Evolutionary conservation across 495 filamentous ascomycete species (phyloP), one percentile per base, ranked within the genome.

Genomic region (Penicillium simplicissimum): DNA sequence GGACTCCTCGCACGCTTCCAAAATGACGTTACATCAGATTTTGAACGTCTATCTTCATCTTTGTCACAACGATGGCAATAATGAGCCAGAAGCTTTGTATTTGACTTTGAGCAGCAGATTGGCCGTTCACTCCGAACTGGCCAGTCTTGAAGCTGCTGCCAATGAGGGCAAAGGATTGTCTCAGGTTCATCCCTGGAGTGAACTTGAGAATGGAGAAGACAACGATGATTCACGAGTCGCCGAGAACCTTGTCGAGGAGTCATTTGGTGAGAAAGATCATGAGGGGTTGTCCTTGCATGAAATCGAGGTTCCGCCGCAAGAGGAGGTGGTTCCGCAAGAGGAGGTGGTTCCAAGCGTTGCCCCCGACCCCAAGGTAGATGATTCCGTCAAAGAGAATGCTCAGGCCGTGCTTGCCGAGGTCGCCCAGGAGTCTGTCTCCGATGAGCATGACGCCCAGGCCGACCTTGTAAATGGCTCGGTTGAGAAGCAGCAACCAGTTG

Each of bases 151-250:
- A 14, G 63, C 72, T 58, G 83, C 81, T 64, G 84, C 78, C 36
- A 76, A 74, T 25, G 79, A 84, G 64, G 87, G 87, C 21, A 85
- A 85, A 68, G 84, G 85, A 13, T 66, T 88, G 36, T 85, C 85
- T 6, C 74, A 86, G 49, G 66, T 88, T 35, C 70, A 72, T 37
- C 57, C 67, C 8, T 80, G 77, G 69, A 71, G 75, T 67, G 67
- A 70, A 8, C 77, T 74, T 60, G 66, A 71, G 10, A 71, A 79
- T 47, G 69, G 34, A 19, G 64, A 64, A 38, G 66, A 56, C 3
- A 31, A 52, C 43, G 68, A 72, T 19, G 60, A 73, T 17, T 14
- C 45, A 8, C 47, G 52, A 36, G 62, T 57, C 17, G 53, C 43
- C 4, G 58, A 61, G 28, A 54, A 63, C 10, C 61, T 56, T 13